phyloP scores from a whole-genome alignment of 148 eudicot genomes.

The Gaultheria prostrata region DNA sequence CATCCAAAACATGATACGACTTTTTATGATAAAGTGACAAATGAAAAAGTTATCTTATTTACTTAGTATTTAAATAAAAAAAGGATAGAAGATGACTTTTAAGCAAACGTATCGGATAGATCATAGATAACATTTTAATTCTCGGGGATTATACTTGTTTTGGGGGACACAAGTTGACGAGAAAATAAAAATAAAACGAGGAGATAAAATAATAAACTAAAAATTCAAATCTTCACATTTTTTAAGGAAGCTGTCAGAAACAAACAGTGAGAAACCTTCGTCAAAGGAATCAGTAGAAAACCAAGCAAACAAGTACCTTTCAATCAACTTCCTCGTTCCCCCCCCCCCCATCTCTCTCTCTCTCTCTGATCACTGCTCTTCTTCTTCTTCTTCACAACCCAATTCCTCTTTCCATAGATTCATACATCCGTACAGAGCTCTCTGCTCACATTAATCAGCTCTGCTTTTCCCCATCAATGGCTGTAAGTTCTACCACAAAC shows the following conservation, averaged over 20 bases:
- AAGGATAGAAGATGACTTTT: not conserved
- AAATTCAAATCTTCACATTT: not conserved
- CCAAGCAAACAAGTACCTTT: too few species aligned
- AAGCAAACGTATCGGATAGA: not conserved
- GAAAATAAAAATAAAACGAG: not conserved
- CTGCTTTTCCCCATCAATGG: conserved; percentile 5
- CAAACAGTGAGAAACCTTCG: not conserved
- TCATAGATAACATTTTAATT: not conserved
- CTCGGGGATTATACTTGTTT: not conserved
- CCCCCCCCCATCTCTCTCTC: conserved; percentile 5
- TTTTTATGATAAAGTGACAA: not conserved
- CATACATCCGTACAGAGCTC: not conserved
- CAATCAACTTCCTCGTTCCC: not conserved
- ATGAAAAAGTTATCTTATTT: not conserved
- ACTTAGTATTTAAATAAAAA: not conserved
- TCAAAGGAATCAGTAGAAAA: not conserved
- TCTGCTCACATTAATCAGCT: not conserved
- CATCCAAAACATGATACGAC: not conserved
- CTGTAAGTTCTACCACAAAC: not conserved
- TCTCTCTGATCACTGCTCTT: not conserved
- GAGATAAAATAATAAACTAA: too few species aligned
- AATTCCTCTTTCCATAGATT: not conserved
- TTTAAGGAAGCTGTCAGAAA: not conserved
- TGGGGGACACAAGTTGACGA: not conserved
- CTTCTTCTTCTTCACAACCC: not conserved